These are phyloP conservation scores for Quercus aquifolioides DNA, from an alignment of 306 rosid genomes.

Conservation along the genomic window DNA sequence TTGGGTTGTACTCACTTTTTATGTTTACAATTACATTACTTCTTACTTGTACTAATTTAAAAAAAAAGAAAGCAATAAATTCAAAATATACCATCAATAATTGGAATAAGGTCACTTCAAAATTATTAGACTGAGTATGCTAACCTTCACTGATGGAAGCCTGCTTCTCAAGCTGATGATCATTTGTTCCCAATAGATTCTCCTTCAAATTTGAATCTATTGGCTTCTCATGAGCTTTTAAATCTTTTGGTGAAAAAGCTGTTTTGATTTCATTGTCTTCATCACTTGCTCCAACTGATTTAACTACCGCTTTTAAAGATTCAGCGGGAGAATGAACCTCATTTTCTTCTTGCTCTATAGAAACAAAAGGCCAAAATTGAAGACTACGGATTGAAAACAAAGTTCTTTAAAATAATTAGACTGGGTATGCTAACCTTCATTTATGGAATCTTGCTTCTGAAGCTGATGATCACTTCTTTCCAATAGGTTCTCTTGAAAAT, in stretches of 20 bases:
- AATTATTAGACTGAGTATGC: constrained; percentile 11
- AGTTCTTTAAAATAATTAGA: background rate
- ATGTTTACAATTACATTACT: background rate
- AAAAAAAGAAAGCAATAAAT: background rate
- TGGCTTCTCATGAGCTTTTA: constrained; percentile 24
- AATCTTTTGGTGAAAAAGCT: constrained; percentile 6
- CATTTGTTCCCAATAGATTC: constrained; percentile 16
- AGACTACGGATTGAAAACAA: background rate
- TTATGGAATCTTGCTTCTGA: constrained; percentile 32
- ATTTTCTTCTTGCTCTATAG: constrained; percentile 32
- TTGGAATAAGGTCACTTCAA: background rate
- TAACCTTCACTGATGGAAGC: constrained; percentile 50
- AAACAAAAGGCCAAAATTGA: constrained; percentile 2
- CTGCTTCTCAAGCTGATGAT: constrained; percentile 30
- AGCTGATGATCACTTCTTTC: constrained; percentile 21
- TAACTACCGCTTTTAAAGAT: constrained; percentile 19
- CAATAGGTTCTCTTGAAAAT: constrained; percentile 17
- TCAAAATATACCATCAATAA: background rate
- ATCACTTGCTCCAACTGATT: constrained; percentile 20
- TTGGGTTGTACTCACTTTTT: background rate
- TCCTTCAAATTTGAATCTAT: constrained; percentile 22
- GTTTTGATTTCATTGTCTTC: constrained; percentile 22
- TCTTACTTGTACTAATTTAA: background rate
- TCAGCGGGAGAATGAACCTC: constrained; percentile 26
- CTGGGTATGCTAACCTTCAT: constrained; percentile 43